Conservation (phyloP, 1,139 yeast species). For the Kurtzmaniella quercitrusa region DNA sequence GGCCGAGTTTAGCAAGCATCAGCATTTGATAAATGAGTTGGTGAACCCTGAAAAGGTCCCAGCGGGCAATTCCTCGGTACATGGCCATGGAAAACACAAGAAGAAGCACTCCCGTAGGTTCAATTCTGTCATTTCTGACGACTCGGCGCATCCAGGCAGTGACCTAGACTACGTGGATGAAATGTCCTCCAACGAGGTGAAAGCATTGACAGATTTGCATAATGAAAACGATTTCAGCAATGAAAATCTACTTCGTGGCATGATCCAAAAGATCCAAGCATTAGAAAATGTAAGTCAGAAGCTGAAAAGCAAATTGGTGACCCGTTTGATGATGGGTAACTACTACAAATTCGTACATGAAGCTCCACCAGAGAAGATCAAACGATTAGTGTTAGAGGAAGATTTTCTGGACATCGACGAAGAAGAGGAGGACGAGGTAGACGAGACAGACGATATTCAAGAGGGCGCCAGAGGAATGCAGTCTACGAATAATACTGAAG, state of each 20-base stretch:
- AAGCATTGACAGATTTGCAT: conserved; percentile 32
- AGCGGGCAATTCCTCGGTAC: conserved; percentile 4
- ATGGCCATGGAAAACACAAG: conserved; percentile 6
- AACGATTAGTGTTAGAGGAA: conserved; percentile 2
- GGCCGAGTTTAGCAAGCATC: conserved; percentile 42
- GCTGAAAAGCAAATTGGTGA: conserved; percentile 61
- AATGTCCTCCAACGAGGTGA: conserved; percentile 31
- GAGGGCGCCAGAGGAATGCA: too few species aligned
- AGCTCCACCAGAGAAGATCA: conserved; percentile 14
- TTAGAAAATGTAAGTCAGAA: conserved; percentile 42
- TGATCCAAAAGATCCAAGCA: conserved; percentile 54
- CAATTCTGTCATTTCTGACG: conserved; percentile 9
- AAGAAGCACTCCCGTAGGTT: conserved; percentile 7
- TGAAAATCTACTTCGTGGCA: conserved; percentile 48
- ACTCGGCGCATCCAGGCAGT: conserved; percentile 15
- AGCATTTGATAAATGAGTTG: conserved; percentile 49
- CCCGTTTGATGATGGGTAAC: conserved; percentile 73
- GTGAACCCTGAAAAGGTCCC: conserved; percentile 35
- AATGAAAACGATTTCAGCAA: conserved; percentile 48
- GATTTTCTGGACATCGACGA: conserved; percentile 8
- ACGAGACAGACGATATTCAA: conserved; percentile 23
- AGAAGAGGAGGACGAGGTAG: conserved; percentile 14
- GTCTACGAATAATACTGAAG: too few species aligned
- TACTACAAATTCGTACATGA: conserved; percentile 47
- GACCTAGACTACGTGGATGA: conserved; percentile 39